Evolutionary conservation across 192 early-diverging fungal species (phyloP), one percentile per base, ranked within the genome.

Genomic region (Coemansia sp.): DNA sequence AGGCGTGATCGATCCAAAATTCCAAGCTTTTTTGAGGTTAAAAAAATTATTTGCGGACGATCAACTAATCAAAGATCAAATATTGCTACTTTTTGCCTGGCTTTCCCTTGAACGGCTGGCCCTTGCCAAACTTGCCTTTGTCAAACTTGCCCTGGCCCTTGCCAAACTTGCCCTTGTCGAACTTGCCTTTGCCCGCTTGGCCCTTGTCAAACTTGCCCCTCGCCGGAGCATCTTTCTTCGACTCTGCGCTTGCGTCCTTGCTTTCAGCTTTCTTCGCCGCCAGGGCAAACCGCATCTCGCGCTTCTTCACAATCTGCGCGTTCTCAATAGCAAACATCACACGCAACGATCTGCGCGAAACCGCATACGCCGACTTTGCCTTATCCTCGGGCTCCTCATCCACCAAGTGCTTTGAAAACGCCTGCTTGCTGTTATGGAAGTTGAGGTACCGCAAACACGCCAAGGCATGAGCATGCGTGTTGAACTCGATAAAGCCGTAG

Each of bases 241-340:
- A 14, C 41, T 4, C 41, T 15, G 10, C 41, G n/a, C 15, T 11
- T 11, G 41, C 41, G 5, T 35, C 59, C 43, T 55, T 68, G 50
- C 55, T 17, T 23, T 14, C 24, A 4, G 56, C 32, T 25, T 43
- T 63, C 50, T 62, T 62, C 8, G 53, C 45, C 17, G 59, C 60
- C 7, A 73, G 58, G 9, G 62, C 57, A 22, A 62, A 61, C 21
- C 79, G 39, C 53, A 88, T 83, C 22, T 87, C 72, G 27, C 92
- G 84, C 62, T 87, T 83, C 75, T 91, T 89, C 43, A 94, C 64
- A 24, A 96, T 84, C 60, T 87, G 84, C 23, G 82, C 82, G 68
- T 98, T 96, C 77, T 98, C 96, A 25, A 96, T 84, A 10, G 95
- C 86, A 75, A 98, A 98, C 85, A 91, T 94, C 7, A 92, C 84